Base-by-base conservation (phyloP, 2,329 filamentous ascomycete species). In the Claviceps sorghi region DNA sequence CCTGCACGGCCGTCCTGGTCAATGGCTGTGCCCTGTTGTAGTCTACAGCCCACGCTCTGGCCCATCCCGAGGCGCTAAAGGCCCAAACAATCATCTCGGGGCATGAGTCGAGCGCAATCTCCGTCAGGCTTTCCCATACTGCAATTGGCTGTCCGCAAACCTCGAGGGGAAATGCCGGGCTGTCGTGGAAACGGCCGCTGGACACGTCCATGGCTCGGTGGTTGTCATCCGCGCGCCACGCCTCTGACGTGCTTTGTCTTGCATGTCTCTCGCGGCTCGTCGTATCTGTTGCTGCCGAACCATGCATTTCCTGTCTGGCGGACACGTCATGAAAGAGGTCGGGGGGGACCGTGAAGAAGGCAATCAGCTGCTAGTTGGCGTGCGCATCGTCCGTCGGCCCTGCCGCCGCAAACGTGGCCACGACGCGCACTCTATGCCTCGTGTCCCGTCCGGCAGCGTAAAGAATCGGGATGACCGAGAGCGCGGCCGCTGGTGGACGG, bases 291-390 rank as follows among this genome's bases (percentile, higher is more conserved):
- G 48, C 50, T 21, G 34, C 49, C 30, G 48, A 34, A 26, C 53
- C 54, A 51, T 54, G 43, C 26, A 55, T 51, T 29, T 53, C 49
- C 21, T 53, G 50, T 9, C 42, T 41, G n/a, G 51, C 57, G 26
- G 59, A 57, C 44, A 65, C 62, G 19, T 68, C 62, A 34, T 69
- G 66, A 55, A 80, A 76, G 2, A 76, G 63, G 61, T 84, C 80
- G 0, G 72, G 63, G 0, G 82, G 80, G 1, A 86, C 67, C 0
- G 73, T 80, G 61, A 82, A 86, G 2, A 84, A 66, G 50, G 81
- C 72, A 29, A 86, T 57, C 42, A 67, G 60, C 56, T 73, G 71
- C 46, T 32, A 63, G 52, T 59, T 55, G 0, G 11, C 11, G 10
- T 46, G 38, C 6, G 22, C 10, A 41, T 32, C 30, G 2, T 48